Conservation (phyloP, 331 rosid genomes). For the Ulmus americana region DNA sequence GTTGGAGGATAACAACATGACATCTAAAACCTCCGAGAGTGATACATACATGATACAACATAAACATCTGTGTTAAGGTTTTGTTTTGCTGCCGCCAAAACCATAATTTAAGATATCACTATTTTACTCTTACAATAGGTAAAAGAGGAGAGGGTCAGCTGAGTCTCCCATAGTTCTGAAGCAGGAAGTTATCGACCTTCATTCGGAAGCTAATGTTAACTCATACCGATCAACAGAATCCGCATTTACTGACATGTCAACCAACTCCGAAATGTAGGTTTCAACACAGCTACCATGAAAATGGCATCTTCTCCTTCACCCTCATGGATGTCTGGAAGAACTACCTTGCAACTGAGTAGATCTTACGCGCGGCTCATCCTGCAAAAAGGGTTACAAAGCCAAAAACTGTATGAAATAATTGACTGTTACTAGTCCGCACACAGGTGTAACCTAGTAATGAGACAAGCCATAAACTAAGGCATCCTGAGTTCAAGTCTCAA, state of each 20-base stretch:
- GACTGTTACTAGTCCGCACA: neutral
- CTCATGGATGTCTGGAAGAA: conserved; percentile 39
- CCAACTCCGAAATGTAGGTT: neutral
- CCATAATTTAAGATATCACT: neutral
- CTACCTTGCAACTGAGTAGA: conserved; percentile 43
- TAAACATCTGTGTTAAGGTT: no score
- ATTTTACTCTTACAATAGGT: neutral
- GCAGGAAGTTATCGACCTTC: neutral
- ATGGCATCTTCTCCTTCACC: conserved; percentile 22
- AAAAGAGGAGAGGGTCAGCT: neutral
- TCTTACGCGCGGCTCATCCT: conserved; percentile 46
- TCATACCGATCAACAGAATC: neutral
- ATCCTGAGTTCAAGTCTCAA: neutral
- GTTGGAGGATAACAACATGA: no score
- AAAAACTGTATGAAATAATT: neutral
- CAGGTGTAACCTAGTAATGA: no score
- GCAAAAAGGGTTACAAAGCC: conserved; percentile 14
- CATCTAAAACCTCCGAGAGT: no score
- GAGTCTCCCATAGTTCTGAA: neutral
- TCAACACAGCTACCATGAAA: conserved; percentile 9
- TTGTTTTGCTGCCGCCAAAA: neutral
- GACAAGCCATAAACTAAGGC: no score
- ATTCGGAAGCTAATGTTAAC: no score
- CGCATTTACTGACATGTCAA: neutral
- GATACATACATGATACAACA: no score